These are phyloP conservation scores for Mucor lusitanicus DNA, from an alignment of 371 early-diverging fungal species.

Conservation along the genomic window DNA sequence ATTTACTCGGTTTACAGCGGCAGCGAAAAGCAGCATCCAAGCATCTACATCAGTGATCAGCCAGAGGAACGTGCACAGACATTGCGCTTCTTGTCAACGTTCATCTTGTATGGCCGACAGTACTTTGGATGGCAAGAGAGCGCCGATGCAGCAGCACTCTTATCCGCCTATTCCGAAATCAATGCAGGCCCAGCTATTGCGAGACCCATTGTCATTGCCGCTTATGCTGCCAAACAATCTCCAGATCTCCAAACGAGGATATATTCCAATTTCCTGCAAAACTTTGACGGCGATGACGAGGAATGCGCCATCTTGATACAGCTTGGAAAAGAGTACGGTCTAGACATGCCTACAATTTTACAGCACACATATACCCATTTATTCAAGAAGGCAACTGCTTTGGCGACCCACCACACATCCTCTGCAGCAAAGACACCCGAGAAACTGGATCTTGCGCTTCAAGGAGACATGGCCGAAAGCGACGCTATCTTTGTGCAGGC, in stretches of 20 bases:
- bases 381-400: conserved; percentile 12
- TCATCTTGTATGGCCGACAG: conserved; percentile 23
- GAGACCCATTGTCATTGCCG: conserved; percentile 20
- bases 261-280: conserved; percentile 26
- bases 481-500: not conserved
- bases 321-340: conserved; percentile 19
- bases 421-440: not conserved
- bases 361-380: conserved; percentile 2
- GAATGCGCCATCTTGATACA: conserved; percentile 19
- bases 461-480: not conserved
- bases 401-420: not conserved
- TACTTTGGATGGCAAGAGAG: conserved; percentile 14
- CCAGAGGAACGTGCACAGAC: not conserved
- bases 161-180: conserved; percentile 14
- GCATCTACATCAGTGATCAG: not conserved
- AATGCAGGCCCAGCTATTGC: conserved; percentile 8
- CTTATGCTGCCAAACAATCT: conserved; percentile 23
- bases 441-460: not conserved
- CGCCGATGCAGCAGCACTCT: conserved; percentile 7
- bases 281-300: conserved; percentile 26
- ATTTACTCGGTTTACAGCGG: not conserved
- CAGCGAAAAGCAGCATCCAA: not conserved
- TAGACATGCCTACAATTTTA: conserved; percentile 17
- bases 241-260: conserved; percentile 14
- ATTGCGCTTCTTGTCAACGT: conserved; percentile 19